Evolutionary conservation across 1,284 basidiomycete species (phyloP).

Genomic region (Cutaneotrichosporon dermatis): DNA sequence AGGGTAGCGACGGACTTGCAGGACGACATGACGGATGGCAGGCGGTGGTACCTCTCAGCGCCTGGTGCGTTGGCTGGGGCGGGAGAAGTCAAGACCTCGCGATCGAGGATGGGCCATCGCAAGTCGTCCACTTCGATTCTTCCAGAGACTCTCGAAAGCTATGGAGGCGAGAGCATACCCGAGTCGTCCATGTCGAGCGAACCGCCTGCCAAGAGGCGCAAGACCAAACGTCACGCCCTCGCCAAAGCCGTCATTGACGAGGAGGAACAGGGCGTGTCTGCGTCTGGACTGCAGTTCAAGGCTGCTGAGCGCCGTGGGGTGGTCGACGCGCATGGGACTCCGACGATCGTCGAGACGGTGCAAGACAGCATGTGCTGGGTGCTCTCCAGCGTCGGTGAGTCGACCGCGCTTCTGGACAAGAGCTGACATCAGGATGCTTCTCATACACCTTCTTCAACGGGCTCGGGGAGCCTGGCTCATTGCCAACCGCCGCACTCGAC

Average conservation of each 20-base stretch:
- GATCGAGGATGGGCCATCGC: neutral
- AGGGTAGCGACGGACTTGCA: constrained; percentile 52
- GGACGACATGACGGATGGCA: constrained; percentile 20
- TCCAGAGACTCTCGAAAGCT: constrained; percentile 11
- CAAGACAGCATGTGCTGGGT: constrained; percentile 95
- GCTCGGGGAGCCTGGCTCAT: neutral
- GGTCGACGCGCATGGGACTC: constrained; percentile 5
- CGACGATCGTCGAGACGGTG: constrained; percentile 51
- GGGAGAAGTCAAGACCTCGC: constrained; percentile 25
- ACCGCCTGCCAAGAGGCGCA: constrained; percentile 22
- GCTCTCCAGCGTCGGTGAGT: constrained; percentile 88
- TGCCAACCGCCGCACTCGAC: constrained; percentile 54
- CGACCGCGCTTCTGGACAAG: no score
- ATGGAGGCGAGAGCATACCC: constrained; percentile 1
- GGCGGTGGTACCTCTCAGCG: constrained; percentile 37
- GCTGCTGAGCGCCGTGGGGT: constrained; percentile 17
- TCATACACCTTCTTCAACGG: constrained; percentile 34
- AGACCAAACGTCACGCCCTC: constrained; percentile 37
- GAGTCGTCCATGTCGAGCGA: neutral
- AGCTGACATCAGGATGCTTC: constrained; percentile 28
- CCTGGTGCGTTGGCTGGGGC: constrained; percentile 41
- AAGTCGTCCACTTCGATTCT: neutral
- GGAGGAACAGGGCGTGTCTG: constrained; percentile 30
- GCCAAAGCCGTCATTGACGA: constrained; percentile 36
- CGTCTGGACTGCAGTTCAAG: constrained; percentile 29